Base-by-base conservation (phyloP, 495 filamentous ascomycete species). In the Xylaria acuta region DNA sequence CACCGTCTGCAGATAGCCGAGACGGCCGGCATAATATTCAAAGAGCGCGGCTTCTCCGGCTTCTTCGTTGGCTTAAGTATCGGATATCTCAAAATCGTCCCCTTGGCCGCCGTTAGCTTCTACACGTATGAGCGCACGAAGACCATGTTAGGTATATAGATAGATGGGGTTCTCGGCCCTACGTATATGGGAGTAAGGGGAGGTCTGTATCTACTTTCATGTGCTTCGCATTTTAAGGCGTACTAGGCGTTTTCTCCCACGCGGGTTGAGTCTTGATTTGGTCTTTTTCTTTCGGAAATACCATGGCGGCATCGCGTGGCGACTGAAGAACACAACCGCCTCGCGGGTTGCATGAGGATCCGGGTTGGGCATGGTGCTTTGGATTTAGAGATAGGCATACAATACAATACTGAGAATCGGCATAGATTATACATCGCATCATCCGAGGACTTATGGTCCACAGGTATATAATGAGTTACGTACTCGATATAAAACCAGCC, bases 11-110 rank as follows among this genome's bases (percentile, higher is more conserved):
- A 90, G 56, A 93, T 99, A 68, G 82, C 82, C 25, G 95, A 99
- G 82, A 97, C 94, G 2, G 91, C 88, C 30, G 82, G 79, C 66
- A 85, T 86, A 75, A 95, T 99, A 72, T 92, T 87, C 78, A 79
- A 85, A 72, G 94, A 96, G 82, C 86, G 85, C 25, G 97, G 96
- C 1, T 84, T 92, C 73, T 85, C 88, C 43, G 96, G 96, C 1
- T 99, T 97, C 81, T 99, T 91, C 83, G 92, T 98, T 30, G 96
- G 96, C 0, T 81, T 99, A 79, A 93, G 92, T 5, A 98, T 99
- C 79, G 96, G 96, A 16, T 99, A 99, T 77, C 85, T 94, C 69
- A 99, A 99, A 84, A 89, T 99, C 68, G 84, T 98, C 66, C 96
- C 96, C 3, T 93, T 99, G 93, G 89, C 83, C 69, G 96, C 96